These are phyloP conservation scores for Neonectria sp. DNA, from an alignment of 2,329 filamentous ascomycete species.

Conservation along the genomic window DNA sequence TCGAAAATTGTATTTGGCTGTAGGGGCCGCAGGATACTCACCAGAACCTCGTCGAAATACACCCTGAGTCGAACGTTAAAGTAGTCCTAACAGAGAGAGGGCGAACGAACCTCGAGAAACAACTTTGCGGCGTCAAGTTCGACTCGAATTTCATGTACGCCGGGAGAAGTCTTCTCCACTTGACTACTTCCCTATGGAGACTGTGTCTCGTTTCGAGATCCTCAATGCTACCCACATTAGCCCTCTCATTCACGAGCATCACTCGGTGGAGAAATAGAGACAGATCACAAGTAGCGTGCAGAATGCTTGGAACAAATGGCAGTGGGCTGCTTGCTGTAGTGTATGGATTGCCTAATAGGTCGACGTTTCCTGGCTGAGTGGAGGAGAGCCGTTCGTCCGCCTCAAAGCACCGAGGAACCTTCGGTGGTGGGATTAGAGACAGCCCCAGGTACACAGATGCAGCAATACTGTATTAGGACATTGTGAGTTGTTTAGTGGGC, in stretches of 20 bases:
- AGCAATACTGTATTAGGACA: conserved; percentile 19
- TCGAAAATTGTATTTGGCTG: conserved; percentile 25
- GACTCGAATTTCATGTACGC: conserved; percentile 27
- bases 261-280: conserved; percentile 31
- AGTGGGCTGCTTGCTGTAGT: conserved; percentile 12
- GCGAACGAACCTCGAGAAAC: conserved; percentile 24
- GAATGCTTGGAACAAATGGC: conserved; percentile 27
- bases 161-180: conserved; percentile 29
- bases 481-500: too few species aligned
- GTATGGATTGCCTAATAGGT: conserved; percentile 27
- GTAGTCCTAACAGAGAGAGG: not conserved
- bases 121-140: conserved; percentile 35
- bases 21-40: conserved; percentile 28
- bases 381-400: not conserved
- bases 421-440: conserved; percentile 28
- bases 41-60: conserved; percentile 32
- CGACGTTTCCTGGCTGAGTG: conserved; percentile 10
- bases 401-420: conserved; percentile 28
- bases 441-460: conserved; percentile 31
- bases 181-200: conserved; percentile 12
- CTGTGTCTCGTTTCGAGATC: conserved; percentile 22
- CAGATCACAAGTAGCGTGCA: conserved; percentile 31
- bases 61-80: conserved; percentile 15
- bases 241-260: conserved; percentile 30
- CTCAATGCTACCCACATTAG: conserved; percentile 11